These are phyloP conservation scores for Cladobotryum mycophilum DNA, from an alignment of 2,329 filamentous ascomycete genomes.

Conservation along the genomic window DNA sequence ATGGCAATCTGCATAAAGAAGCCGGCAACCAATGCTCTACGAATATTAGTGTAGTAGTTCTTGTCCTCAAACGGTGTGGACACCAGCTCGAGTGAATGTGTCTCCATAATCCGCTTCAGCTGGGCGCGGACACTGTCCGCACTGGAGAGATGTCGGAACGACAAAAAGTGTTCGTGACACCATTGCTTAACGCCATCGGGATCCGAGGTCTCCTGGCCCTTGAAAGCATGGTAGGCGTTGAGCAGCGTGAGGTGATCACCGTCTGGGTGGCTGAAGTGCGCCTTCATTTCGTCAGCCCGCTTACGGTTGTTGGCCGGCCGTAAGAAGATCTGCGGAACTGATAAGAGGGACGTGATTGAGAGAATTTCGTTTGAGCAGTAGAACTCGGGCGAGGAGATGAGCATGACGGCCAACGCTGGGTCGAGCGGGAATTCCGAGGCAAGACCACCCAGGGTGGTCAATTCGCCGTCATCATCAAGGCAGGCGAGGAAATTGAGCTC, in stretches of 20 bases:
- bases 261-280: constrained; percentile 83
- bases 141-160: constrained; percentile 77
- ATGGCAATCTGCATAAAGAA: constrained; percentile 99
- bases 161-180: constrained; percentile 97
- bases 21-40: constrained; percentile 80
- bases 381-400: constrained; percentile 95
- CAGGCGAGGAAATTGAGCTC: constrained; percentile 97
- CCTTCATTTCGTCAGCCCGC: constrained; percentile 96
- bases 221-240: constrained; percentile 98
- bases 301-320: constrained; percentile 80
- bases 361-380: constrained; percentile 98
- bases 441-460: constrained; percentile 77
- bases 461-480: constrained; percentile 90
- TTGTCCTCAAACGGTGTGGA: constrained; percentile 90
- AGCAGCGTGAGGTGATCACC: constrained; percentile 94
- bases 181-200: constrained; percentile 73
- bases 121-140: constrained; percentile 92
- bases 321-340: constrained; percentile 89
- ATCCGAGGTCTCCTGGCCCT: constrained; percentile 54
- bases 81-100: constrained; percentile 74
- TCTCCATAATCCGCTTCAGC: constrained; percentile 95
- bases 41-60: constrained; percentile 97
- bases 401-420: constrained; percentile 90
- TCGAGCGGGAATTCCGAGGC: constrained; percentile 96
- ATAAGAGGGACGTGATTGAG: constrained; percentile 87